Base-by-base conservation (phyloP, 257 asterid genomes). In the Lithospermum erythrorhizon region DNA sequence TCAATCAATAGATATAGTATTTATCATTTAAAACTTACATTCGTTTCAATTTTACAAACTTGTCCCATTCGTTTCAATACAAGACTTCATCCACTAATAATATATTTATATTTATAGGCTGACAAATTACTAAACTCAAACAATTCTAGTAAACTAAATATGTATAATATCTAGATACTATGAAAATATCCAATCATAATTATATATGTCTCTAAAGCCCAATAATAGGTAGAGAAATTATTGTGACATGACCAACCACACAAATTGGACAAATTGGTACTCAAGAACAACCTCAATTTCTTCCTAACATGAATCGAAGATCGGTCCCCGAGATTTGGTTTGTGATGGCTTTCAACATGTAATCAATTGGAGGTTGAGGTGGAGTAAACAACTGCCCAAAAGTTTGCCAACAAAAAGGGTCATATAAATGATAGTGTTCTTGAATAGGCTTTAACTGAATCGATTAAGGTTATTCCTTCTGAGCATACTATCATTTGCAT, bases 401-500 rank as follows among this genome's bases (percentile, higher is more conserved):
- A 0, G 94, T 66, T 68, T 83, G 80, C 99, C 99, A 93, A 63
- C 99, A 93, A 13, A 41, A 93, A 21, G 99, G 96, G 25, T 89
- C 94, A 8, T 89, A 89, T 89, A 93, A 70, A 51, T 83, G 97
- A 66, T 89, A 84, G 9, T 63, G 58, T 27, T 86, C 87, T 47
- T 73, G 89, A 18, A 62, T 68, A 1, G 98, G 94, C 68, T 70
- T 76, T 65, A 93, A 48, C 35, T 86, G 81, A 41, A 93, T 80
- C 70, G 1, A 67, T 76, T 13, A 93, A 65, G 1, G 97, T 86
- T 27, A 93, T 90, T 10, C 80, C 97, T 78, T 68, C 98, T 89
- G 0, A 97, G 97, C 68, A 61, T 61, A 77, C 49, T 74, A 65
- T 93, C 98, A 55, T 96, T n/a, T 89, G 71, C 98, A 93, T 5